phyloP scores from a whole-genome alignment of 345 rosid genomes.

The Raphanus sativus region DNA sequence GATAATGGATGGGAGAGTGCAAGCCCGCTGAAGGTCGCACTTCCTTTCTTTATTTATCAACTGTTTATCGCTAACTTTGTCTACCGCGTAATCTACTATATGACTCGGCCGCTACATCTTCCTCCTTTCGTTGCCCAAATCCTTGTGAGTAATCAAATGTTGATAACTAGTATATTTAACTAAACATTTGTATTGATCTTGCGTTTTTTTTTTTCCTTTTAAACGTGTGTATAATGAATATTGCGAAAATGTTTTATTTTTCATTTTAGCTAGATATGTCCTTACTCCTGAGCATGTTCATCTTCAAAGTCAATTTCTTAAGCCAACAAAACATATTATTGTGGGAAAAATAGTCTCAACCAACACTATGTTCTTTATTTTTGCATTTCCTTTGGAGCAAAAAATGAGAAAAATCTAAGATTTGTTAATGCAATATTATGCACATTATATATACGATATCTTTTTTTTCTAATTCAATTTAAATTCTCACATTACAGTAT shows the following conservation, averaged over 20 bases:
- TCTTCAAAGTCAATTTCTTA: neutral
- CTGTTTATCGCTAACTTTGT: conserved; percentile 19
- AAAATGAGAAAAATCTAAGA: neutral
- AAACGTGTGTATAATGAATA: neutral
- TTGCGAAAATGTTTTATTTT: neutral
- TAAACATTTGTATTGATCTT: neutral
- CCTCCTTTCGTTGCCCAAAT: conserved; percentile 42
- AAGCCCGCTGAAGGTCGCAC: neutral
- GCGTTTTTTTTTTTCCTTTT: neutral
- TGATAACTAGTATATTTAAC: neutral
- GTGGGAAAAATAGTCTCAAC: neutral
- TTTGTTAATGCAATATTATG: neutral
- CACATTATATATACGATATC: neutral
- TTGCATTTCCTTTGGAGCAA: neutral
- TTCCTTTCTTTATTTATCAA: conserved; percentile 25
- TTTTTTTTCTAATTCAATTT: neutral
- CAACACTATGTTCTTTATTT: neutral
- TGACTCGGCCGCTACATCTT: conserved; percentile 20
- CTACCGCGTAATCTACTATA: conserved; percentile 20
- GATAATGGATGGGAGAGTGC: conserved; percentile 3
- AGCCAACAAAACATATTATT: neutral
- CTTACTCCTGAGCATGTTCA: neutral
- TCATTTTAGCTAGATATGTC: neutral
- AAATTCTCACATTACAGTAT: neutral
- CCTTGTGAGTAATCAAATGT: conserved; percentile 29